Percentiles rank a stretch among this genome's conserved stretches.
phyloP scores from a whole-genome alignment of 352 stramenopile species.

The Phytophthora meadii region DNA sequence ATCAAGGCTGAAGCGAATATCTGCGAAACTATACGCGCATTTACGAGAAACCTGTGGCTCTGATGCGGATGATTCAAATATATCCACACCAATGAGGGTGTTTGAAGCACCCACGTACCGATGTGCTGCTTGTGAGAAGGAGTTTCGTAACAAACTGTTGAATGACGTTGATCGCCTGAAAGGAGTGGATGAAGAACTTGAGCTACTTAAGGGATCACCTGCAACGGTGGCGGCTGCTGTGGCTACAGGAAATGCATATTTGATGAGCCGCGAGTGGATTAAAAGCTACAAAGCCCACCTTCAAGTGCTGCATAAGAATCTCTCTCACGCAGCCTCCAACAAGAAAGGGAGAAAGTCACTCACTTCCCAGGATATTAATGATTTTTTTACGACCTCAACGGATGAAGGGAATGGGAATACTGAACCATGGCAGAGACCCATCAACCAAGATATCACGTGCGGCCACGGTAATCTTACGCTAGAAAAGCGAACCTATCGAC shows the following conservation, averaged over 20 bases:
- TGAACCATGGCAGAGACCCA: slow-evolving; percentile 41
- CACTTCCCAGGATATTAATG: slow-evolving; percentile 18
- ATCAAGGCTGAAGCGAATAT: slow-evolving; percentile 69
- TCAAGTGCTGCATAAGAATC: slow-evolving; percentile 52
- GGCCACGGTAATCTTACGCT: slow-evolving; percentile 68
- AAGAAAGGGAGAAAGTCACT: slow-evolving; percentile 37
- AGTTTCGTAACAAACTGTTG: slow-evolving; percentile 60
- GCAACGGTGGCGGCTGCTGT: slow-evolving; percentile 31
- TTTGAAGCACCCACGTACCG: slow-evolving; percentile 59
- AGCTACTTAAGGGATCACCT: slow-evolving; percentile 51
- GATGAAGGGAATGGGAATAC: slow-evolving; percentile 11
- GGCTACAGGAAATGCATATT: slow-evolving; percentile 40
- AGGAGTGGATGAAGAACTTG: slow-evolving; percentile 54
- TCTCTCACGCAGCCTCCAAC: slow-evolving; percentile 39
- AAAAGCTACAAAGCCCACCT: slow-evolving; percentile 75
- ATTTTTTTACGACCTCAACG: slow-evolving; percentile 18
- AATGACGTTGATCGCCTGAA: slow-evolving; percentile 61
- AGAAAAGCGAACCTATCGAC: slow-evolving; percentile 73
- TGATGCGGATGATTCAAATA: neutral
- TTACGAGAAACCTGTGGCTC: slow-evolving; percentile 46
- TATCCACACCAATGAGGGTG: slow-evolving; percentile 24
- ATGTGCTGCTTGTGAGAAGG: slow-evolving; percentile 53
- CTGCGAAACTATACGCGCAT: slow-evolving; percentile 51
- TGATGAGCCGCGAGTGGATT: slow-evolving; percentile 81
- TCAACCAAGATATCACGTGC: slow-evolving; percentile 85